Base-by-base conservation (phyloP, 306 rosid species). In the Corylus americana region DNA sequence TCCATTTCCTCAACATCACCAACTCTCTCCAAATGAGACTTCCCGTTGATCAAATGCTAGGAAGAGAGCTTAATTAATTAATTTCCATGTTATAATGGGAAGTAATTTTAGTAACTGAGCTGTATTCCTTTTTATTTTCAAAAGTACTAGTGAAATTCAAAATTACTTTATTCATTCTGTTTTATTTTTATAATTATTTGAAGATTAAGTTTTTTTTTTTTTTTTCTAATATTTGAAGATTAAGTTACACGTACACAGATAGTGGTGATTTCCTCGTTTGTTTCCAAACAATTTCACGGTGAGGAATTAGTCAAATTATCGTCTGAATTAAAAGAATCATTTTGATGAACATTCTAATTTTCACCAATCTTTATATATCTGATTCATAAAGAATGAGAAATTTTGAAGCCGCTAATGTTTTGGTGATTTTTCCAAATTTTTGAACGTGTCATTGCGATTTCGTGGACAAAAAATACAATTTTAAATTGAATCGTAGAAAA, bases 1-100 rank as follows among this genome's bases (percentile, higher is more conserved):
- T 78, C 91, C 1, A 83, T 84, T 72, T 73, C 80, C 6, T 88
- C 97, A 1, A 83, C 89, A 4, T 86, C 96, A 42, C 88, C 76
- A 14, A 74, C 90, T 0, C 81, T 55, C 55, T 82, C 97, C 55
- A 92, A 91, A 83, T 87, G 87, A 90, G 77, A 66, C 48, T 68
- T 68, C 45, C 31, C 70, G 80, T 83, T 79, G 78, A 61, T 79
- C 74, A 71, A 55, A 84, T 42, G 67, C 75, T 79, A 53, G 61
- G 86, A 78, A 59, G 76, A 8, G 73, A 81, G 45, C 73, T 80
- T 75, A 63, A 31, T 31, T 31, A 31, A 31, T 31, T 31, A 31
- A 66, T 69, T 86, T 82, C 81, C 70, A 77, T 71, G 76, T 81
- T 83, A 66, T 67, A 76, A 71, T 67, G 86, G 89, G 87, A 72